Evolutionary conservation across 2,329 filamentous ascomycete genomes (phyloP).

Genomic region (Onygenales sp.): DNA sequence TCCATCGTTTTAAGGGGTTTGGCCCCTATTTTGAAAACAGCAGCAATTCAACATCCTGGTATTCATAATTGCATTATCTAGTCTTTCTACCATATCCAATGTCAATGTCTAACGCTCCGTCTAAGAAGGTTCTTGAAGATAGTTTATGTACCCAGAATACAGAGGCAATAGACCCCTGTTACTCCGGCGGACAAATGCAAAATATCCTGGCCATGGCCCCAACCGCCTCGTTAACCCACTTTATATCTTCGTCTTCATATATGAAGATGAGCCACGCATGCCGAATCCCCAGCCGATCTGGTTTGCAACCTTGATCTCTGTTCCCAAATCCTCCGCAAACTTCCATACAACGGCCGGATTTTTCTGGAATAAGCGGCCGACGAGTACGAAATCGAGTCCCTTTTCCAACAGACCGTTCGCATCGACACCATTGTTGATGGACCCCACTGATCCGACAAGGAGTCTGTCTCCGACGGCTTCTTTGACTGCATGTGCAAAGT

Average conservation of each 20-base stretch:
- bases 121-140: no score
- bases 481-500: conserved; percentile 63
- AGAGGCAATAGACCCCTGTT: no score
- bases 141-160: no score
- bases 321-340: conserved; percentile 61
- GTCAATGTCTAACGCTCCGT: no score
- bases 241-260: conserved; percentile 4
- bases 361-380: conserved; percentile 68
- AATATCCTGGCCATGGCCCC: no score
- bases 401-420: conserved; percentile 52
- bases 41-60: no score
- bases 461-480: conserved; percentile 62
- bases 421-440: conserved; percentile 59
- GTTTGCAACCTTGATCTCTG: conserved; percentile 61
- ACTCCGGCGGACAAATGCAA: no score
- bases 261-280: conserved; percentile 27
- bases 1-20: no score
- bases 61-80: no score
- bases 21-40: no score
- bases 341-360: conserved; percentile 70
- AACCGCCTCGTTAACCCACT: neutral
- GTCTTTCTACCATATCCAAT: no score
- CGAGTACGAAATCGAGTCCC: conserved; percentile 59
- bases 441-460: conserved; percentile 64
- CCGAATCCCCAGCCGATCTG: conserved; percentile 58